These are phyloP conservation scores for Rhizopogon vesiculosus DNA, from an alignment of 768 basidiomycete species.

Conservation along the genomic window DNA sequence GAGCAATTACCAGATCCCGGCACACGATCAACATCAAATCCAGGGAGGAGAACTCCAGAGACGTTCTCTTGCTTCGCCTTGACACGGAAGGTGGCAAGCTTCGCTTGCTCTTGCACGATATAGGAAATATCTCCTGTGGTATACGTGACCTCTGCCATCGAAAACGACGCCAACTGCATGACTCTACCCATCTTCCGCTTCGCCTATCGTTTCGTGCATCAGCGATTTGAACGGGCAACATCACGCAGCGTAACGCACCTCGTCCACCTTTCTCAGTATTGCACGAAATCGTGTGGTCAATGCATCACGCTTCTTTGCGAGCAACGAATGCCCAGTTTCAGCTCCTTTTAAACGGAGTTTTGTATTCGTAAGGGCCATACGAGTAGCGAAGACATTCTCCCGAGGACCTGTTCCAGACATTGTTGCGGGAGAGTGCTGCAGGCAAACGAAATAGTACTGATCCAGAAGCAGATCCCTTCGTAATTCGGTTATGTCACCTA, in stretches of 20 bases:
- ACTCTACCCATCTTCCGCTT: slow-evolving; percentile 99
- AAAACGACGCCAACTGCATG: slow-evolving; percentile 98
- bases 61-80: slow-evolving; percentile 98
- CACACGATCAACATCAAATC: slow-evolving; percentile 89
- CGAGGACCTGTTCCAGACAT: slow-evolving; percentile 92
- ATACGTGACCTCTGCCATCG: slow-evolving; percentile 98
- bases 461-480: neutral
- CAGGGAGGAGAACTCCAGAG: slow-evolving; percentile 91
- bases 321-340: slow-evolving; percentile 89
- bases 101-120: slow-evolving; percentile 95
- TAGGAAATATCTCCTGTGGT: slow-evolving; percentile 97
- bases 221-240: slow-evolving; percentile 7
- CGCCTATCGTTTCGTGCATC: slow-evolving; percentile 51
- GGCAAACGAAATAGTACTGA: neutral
- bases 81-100: slow-evolving; percentile 87
- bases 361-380: slow-evolving; percentile 95
- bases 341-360: slow-evolving; percentile 87
- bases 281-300: slow-evolving; percentile 91
- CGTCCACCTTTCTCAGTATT: slow-evolving; percentile 96
- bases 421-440: slow-evolving; percentile 9
- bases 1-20: slow-evolving; percentile 65
- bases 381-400: slow-evolving; percentile 94
- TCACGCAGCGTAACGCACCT: slow-evolving; percentile 48
- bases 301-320: slow-evolving; percentile 98
- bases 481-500: neutral